Base-by-base conservation (phyloP, 2,329 filamentous ascomycete genomes). In the Dryadomyces sulphureus region DNA sequence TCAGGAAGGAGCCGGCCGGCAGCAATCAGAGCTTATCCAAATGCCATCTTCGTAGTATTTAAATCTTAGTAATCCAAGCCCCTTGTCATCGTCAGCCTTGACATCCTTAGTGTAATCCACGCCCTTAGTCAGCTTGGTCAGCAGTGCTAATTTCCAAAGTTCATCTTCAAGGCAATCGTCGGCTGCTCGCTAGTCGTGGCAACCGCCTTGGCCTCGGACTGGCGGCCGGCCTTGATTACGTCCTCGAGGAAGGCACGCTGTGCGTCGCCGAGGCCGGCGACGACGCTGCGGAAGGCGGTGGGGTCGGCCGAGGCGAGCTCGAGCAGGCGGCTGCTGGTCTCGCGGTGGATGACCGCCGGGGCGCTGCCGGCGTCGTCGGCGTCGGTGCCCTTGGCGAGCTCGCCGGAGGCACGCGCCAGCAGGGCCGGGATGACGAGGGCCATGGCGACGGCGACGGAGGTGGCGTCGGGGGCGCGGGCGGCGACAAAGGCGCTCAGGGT, bases 91-190 rank as follows among this genome's bases (percentile, higher is more conserved):
- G 25, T 30, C 25, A 7, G 25, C 12, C 7, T 17, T 7, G 12
- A 7, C 25, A 30, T 30, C 25, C 7, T 30, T 12, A 7, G 25
- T 30, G 16, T 30, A 25, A 16, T 12, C 7, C 19, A 30, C 5
- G 16, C 16, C 11, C 16, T 7, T 17, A 12, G 12, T 30, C 25
- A 30, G n/a, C n/a, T n/a, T 30, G 7, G 25, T 30, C 25, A 7
- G 25, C 12, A n/a, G n/a, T n/a, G n/a, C n/a, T n/a, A 38, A 19
- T 42, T 45, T 32, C 66, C 77, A 72, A 98, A 96, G 62, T 94
- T 73, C 84, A 96, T 93, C 72, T 93, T 92, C 58, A 98, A 64
- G 45, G 87, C 87, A 70, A 98, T 98, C 52, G 70, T 92, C 12
- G 92, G 92, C 62, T 77, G 77, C 24, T 66, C 73, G 46, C 59